phyloP scores from a whole-genome alignment of 1,139 yeast genomes.

The Lodderomyces pseudojiufengensis region DNA sequence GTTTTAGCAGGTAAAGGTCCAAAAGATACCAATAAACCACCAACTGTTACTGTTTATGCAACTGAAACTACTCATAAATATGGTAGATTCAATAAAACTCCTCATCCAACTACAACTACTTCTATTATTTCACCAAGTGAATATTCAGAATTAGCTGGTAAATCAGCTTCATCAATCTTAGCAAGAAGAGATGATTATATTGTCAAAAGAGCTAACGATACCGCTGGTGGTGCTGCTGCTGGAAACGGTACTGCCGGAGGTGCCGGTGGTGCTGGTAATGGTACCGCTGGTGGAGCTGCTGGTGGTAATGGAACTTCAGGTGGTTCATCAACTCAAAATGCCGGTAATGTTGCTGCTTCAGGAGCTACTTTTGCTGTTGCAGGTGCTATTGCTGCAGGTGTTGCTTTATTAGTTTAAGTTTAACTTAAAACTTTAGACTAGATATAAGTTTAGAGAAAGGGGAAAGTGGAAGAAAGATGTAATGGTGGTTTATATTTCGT shows the following conservation, averaged over 20 bases:
- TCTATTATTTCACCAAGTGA: conserved; percentile 18
- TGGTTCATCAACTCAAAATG: conserved; percentile 16
- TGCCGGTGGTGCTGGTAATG: conserved; percentile 22
- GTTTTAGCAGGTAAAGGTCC: conserved; percentile 12
- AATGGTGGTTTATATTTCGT: conserved; percentile 3
- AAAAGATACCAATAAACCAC: conserved; percentile 7
- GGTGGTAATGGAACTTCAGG: conserved; percentile 36
- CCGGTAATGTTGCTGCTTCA: conserved; percentile 21
- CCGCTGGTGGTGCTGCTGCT: conserved; percentile 8
- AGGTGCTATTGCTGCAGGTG: conserved; percentile 35
- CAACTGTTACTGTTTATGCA: conserved; percentile 9
- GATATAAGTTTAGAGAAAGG: too few species aligned
- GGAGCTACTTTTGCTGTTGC: conserved; percentile 29
- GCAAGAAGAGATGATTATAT: conserved; percentile 6
- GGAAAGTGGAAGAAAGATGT: background rate
- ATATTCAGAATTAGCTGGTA: conserved; percentile 33
- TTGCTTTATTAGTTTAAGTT: conserved; percentile 22
- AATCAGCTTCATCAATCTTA: conserved; percentile 1
- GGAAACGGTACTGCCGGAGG: conserved; percentile 15
- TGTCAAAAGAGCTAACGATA: conserved; percentile 11
- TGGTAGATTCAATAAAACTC: conserved; percentile 51
- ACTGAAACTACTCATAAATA: conserved; percentile 14
- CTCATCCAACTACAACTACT: conserved; percentile 27
- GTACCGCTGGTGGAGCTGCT: conserved; percentile 19
- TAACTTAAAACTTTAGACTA: too few species aligned